Evolutionary conservation across 148 eudicot genomes (phyloP).

Genomic region (Silene uniflora): DNA sequence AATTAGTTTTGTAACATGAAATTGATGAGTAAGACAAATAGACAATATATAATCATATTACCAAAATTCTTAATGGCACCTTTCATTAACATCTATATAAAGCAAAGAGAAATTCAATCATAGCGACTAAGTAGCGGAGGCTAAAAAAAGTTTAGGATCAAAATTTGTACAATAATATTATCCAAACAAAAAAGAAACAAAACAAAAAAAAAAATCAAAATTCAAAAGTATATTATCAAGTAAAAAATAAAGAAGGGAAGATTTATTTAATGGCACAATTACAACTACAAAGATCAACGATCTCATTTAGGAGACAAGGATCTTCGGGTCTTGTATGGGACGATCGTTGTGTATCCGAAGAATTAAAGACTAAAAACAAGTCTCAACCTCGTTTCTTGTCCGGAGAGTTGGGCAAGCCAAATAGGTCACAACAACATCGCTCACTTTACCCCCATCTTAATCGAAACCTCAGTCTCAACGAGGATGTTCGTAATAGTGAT

Average conservation of each 20-base stretch:
- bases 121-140: background rate
- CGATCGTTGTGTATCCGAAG: conserved; percentile 35
- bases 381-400: conserved; percentile 15
- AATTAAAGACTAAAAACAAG: background rate
- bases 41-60: too few relatives aligned
- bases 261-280: conserved; percentile 18
- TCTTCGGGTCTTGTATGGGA: conserved; percentile 63
- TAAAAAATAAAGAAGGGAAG: background rate
- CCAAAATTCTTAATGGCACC: background rate
- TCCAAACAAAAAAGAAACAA: background rate
- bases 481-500: background rate
- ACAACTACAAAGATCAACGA: conserved; percentile 43
- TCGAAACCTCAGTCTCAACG: background rate
- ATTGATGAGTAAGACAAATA: background rate
- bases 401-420: conserved; percentile 19
- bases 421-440: background rate
- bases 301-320: conserved; percentile 65
- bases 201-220: background rate
- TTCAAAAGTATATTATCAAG: background rate
- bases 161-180: background rate
- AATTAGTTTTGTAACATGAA: background rate
- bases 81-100: conserved; percentile 8
- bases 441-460: background rate
- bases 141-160: background rate
- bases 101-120: background rate